These are phyloP conservation scores for Darksidea phi DNA, from an alignment of 495 filamentous ascomycete species.

Conservation along the genomic window DNA sequence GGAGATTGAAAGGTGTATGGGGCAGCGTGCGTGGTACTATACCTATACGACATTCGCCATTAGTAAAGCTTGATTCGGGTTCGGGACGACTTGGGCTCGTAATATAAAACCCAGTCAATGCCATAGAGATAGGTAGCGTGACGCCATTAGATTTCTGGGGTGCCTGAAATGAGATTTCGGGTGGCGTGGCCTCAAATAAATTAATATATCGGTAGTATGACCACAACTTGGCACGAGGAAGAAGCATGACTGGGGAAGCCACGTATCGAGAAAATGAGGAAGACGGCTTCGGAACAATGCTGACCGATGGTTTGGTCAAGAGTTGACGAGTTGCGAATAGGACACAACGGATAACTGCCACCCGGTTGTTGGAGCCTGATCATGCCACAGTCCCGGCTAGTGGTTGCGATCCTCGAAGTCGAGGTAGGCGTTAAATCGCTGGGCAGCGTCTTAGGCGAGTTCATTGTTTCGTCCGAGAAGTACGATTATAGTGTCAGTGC, in stretches of 20 bases:
- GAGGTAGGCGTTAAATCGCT: too few relatives aligned
- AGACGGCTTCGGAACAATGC: too few relatives aligned
- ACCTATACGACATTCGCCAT: slow-evolving; percentile 6
- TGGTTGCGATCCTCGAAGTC: too few relatives aligned
- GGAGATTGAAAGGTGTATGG: slow-evolving; percentile 5
- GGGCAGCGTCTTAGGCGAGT: too few relatives aligned
- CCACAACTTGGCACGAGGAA: slow-evolving; percentile 2
- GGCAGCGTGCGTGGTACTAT: slow-evolving; percentile 7
- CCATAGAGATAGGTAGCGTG: background rate
- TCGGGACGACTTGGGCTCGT: background rate
- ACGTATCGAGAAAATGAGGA: background rate
- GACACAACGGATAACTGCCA: too few relatives aligned
- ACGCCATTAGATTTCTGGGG: slow-evolving; percentile 5
- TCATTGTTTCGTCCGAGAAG: too few relatives aligned
- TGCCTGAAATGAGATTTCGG: background rate
- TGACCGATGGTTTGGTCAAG: too few relatives aligned
- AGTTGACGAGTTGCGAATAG: too few relatives aligned
- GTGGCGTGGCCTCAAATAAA: slow-evolving; percentile 3
- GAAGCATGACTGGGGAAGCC: background rate
- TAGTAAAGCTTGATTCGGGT: slow-evolving; percentile 4
- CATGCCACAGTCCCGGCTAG: too few relatives aligned
- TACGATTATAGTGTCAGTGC: too few relatives aligned
- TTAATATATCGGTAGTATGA: slow-evolving; percentile 23
- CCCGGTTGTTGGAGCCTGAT: too few relatives aligned
- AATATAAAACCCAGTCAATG: background rate